Percentiles rank a stretch among this genome's conserved stretches.
Evolutionary conservation across 305 asterid species (phyloP).

Genomic region (Nicotiana rustica): DNA sequence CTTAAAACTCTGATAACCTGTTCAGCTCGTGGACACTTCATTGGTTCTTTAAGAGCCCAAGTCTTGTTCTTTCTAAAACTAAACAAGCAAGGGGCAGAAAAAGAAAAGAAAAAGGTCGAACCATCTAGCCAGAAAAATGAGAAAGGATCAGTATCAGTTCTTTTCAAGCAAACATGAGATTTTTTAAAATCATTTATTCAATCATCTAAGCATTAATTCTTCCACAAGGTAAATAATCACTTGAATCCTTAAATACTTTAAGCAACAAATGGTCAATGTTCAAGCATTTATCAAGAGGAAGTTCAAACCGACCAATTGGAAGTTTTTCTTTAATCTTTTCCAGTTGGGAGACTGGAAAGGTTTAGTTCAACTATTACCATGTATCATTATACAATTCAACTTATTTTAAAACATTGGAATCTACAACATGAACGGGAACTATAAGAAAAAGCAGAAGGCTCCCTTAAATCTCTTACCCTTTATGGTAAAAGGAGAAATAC

Average conservation of each 20-base stretch:
- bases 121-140: constrained; percentile 20
- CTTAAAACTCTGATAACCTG: background rate
- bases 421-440: background rate
- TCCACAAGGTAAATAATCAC: constrained; percentile 25
- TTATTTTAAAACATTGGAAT: constrained; percentile 23
- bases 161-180: constrained; percentile 14
- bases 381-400: constrained; percentile 30
- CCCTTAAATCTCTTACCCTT: constrained; percentile 29
- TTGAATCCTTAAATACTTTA: background rate
- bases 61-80: constrained; percentile 5
- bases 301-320: constrained; percentile 5
- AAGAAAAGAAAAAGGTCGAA: background rate
- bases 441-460: constrained; percentile 5
- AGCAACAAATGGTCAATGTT: background rate
- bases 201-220: constrained; percentile 22
- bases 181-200: background rate
- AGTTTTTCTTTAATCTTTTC: background rate
- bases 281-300: constrained; percentile 10
- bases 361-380: constrained; percentile 25
- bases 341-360: background rate
- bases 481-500: constrained; percentile 29
- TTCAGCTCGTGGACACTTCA: constrained; percentile 26
- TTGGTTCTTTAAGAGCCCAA: background rate
- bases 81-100: background rate
- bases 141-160: background rate